These are phyloP conservation scores for Debaryomycetaceae sp. DNA, from an alignment of 1,139 yeast genomes.

Conservation along the genomic window DNA sequence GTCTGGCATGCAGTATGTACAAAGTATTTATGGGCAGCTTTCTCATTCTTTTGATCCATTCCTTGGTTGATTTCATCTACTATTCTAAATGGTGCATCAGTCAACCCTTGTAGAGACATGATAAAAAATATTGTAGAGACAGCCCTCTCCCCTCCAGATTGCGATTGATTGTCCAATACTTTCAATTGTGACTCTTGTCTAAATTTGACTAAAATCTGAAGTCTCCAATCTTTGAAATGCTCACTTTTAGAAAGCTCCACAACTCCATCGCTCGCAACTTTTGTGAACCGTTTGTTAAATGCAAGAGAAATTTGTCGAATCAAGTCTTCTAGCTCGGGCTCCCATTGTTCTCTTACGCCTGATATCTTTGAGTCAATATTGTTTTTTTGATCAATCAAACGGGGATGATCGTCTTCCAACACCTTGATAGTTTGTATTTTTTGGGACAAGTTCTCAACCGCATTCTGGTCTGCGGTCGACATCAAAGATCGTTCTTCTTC, in stretches of 20 bases:
- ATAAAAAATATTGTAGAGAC: slow-evolving; percentile 89
- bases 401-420: slow-evolving; percentile 33
- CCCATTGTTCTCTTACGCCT: slow-evolving; percentile 48
- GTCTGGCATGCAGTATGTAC: slow-evolving; percentile 78
- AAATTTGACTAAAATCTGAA: slow-evolving; percentile 82
- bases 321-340: slow-evolving; percentile 49
- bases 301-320: slow-evolving; percentile 54
- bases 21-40: slow-evolving; percentile 80
- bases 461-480: slow-evolving; percentile 37
- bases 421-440: slow-evolving; percentile 29
- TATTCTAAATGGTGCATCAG: slow-evolving; percentile 88
- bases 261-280: slow-evolving; percentile 84
- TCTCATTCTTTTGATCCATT: slow-evolving; percentile 93
- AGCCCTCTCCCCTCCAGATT: slow-evolving; percentile 97
- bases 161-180: slow-evolving; percentile 77
- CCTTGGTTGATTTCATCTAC: slow-evolving; percentile 99
- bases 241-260: slow-evolving; percentile 57
- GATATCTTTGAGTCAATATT: slow-evolving; percentile 33
- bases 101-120: slow-evolving; percentile 87
- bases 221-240: slow-evolving; percentile 71
- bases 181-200: slow-evolving; percentile 70
- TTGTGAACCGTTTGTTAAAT: slow-evolving; percentile 62
- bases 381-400: slow-evolving; percentile 20
- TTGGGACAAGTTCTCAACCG: slow-evolving; percentile 29
- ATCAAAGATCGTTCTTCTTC: slow-evolving; percentile 39